Conservation (phyloP, 2,329 filamentous ascomycete species). For the Colletotrichum ledebouriae region DNA sequence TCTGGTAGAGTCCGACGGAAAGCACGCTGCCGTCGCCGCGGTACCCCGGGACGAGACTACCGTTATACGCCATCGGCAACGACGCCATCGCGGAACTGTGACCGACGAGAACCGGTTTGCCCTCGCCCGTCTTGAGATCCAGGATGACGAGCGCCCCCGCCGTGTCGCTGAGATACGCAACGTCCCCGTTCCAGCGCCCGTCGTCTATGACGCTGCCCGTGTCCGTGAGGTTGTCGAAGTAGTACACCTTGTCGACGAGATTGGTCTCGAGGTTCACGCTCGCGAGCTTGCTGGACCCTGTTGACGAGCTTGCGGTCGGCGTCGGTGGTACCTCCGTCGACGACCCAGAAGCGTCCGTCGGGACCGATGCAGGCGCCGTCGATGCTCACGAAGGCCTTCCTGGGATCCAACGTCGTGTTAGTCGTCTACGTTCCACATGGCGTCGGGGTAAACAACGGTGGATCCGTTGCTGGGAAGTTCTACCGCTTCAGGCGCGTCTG, state of each 20-base stretch:
- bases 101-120: slow-evolving; percentile 11
- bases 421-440: slow-evolving; percentile 23
- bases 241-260: slow-evolving; percentile 24
- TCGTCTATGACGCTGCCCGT: slow-evolving; percentile 20
- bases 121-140: not conserved
- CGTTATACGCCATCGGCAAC: slow-evolving; percentile 29
- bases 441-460: not conserved
- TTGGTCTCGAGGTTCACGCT: slow-evolving; percentile 20
- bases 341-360: slow-evolving; percentile 25
- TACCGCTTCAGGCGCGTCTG: slow-evolving; percentile 4
- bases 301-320: not conserved
- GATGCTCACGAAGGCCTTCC: slow-evolving; percentile 23
- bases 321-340: slow-evolving; percentile 9
- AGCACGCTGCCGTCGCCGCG: slow-evolving; percentile 9
- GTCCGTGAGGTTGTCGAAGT: slow-evolving; percentile 15
- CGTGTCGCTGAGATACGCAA: slow-evolving; percentile 30
- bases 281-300: slow-evolving; percentile 18
- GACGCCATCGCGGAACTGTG: slow-evolving; percentile 19
- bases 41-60: slow-evolving; percentile 21
- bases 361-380: slow-evolving; percentile 17
- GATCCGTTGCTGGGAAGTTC: slow-evolving; percentile 22
- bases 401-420: slow-evolving; percentile 12
- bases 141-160: slow-evolving; percentile 17
- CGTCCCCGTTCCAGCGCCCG: slow-evolving; percentile 12
- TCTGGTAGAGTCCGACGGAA: slow-evolving; percentile 27